Base-by-base conservation (phyloP, 495 filamentous ascomycete species). In the Penicillium coprophilum region DNA sequence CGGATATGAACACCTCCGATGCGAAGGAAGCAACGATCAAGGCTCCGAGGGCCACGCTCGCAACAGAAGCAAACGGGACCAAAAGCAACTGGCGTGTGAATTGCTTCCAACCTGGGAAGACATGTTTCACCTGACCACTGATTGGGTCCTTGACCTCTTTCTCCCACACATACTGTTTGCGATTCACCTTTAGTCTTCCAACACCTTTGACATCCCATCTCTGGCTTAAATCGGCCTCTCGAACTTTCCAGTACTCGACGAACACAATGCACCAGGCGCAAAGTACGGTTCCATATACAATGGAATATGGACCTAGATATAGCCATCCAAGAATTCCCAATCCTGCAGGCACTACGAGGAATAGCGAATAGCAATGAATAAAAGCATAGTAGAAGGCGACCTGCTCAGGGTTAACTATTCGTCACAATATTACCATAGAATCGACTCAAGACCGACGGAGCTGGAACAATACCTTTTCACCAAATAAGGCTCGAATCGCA, bases 311-410 rank as follows among this genome's bases (percentile, higher is more conserved):
- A 2, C 92, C 90, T 6, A 94, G 77, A 23, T 96, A 70, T 11
- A 90, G 63, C 88, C 90, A 96, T 15, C 86, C 81, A 3, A 84
- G 75, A 36, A 87, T 76, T 6, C 94, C 94, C 66, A 93, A 85
- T 19, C 71, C 81, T 0, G 93, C 91, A 0, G 91, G 91, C 51
- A 92, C 86, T 12, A 88, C 65, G n/a, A 96, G 72, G 63, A 96
- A 96, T 24, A 82, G 73, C 56, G 95, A 92, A 70, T 98, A 98
- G 9, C 87, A 87, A 68, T 96, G 90, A 39, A 94, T 81, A 72
- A 98, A 98, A 4, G 93, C 92, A 67, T 95, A 97, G 72, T 98
- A 98, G 67, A 90, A 97, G 21, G 90, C 94, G 47, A 97, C 80
- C 81, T 85, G 27, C 1, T 50, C 11, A 31, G 12, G 9, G 24